These are phyloP conservation scores for Amyloporia xantha DNA, from an alignment of 768 basidiomycete genomes.

Conservation along the genomic window DNA sequence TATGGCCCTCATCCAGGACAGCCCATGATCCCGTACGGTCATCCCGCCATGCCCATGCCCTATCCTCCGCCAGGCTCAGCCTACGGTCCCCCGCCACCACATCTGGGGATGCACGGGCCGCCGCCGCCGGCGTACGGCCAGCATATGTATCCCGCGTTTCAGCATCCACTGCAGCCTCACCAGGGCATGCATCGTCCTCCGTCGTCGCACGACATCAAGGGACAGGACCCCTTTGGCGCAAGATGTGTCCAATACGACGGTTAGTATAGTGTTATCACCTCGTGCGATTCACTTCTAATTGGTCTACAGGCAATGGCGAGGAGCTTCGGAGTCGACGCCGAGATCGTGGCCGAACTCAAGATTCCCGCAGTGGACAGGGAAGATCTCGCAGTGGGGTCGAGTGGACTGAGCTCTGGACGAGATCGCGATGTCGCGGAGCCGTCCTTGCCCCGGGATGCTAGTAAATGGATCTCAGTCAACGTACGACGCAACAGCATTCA, in stretches of 20 bases:
- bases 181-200: constrained; percentile 23
- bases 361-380: constrained; percentile 54
- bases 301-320: constrained; percentile 55
- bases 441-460: constrained; percentile 50
- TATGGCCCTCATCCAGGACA: constrained; percentile 29
- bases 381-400: constrained; percentile 73
- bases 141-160: constrained; percentile 27
- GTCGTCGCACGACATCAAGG: constrained; percentile 44
- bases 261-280: constrained; percentile 18
- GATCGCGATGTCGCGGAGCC: constrained; percentile 53
- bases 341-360: constrained; percentile 60
- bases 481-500: constrained; percentile 41
- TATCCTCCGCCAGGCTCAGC: constrained; percentile 32
- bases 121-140: constrained; percentile 40
- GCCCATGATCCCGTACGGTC: constrained; percentile 37
- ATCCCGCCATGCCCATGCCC: constrained; percentile 41
- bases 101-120: constrained; percentile 32
- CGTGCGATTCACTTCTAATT: neutral
- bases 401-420: constrained; percentile 61
- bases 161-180: constrained; percentile 31
- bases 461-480: constrained; percentile 51
- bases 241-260: constrained; percentile 69
- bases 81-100: constrained; percentile 35
- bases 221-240: constrained; percentile 74
- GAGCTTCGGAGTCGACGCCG: constrained; percentile 69